Evolutionary conservation across 768 basidiomycete genomes (phyloP), one percentile per base, ranked within the genome.

Genomic region (Phanerochaete sordida): DNA sequence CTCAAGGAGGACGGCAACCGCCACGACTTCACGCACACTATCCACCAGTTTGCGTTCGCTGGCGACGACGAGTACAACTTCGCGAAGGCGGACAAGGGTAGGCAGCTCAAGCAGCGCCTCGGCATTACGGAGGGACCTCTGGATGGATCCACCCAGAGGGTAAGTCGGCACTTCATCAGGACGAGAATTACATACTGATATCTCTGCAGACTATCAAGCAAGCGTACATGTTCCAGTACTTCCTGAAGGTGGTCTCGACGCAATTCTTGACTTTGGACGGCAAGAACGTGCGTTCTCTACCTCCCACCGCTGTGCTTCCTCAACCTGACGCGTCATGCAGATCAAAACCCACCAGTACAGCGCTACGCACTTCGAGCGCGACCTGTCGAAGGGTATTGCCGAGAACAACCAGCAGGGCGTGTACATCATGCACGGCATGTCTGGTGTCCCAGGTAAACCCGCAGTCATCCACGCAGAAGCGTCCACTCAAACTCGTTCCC

Each of bases 201-300:
- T 46, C 64, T 21, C 68, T 11, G 21, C 59, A 91, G 88, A 94
- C 93, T 0, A 77, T 74, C 64, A 90, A 90, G 69, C 74, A 87
- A 26, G 84, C 93, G 65, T 96, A 93, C 72, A 95, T 97, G 93
- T 97, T 94, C 83, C 94, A 98, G 70, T 96, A 98, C 75, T 98
- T 98, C 85, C 81, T 99, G 69, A 99, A 99, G 75, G 96, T 99
- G 47, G 97, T 99, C 43, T 93, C 94, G 7, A 99, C 96, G 1
- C 89, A 90, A 70, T 98, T 97, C 77, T 82, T 85, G 62, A 90
- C 87, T n/a, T 77, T 96, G 27, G 84, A 89, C 61, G 90, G 86
- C 30, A 82, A 88, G 65, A 71, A 75, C 11, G 90, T 90, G 69
- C 45, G 84, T 75, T 13, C 12, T 13, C 28, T 62, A 19, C 24